Conservation (phyloP, 495 filamentous ascomycete genomes). For the Penicillium crystallinum region DNA sequence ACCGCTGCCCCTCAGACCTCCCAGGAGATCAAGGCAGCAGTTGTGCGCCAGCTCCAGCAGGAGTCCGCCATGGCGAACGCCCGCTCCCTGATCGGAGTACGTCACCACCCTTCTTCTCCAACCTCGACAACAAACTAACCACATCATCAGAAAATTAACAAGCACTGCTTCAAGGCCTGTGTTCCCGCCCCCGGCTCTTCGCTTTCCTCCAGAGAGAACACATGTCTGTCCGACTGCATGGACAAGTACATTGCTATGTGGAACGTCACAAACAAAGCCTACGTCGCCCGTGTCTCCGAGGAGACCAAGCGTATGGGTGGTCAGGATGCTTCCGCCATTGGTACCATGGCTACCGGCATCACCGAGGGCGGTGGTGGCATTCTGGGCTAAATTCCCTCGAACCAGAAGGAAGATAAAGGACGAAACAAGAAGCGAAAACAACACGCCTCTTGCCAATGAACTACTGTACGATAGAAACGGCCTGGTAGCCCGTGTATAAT, state of each 20-base stretch:
- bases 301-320: conserved; percentile 44
- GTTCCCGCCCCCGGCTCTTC: conserved; percentile 76
- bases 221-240: conserved; percentile 84
- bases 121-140: conserved; percentile 1
- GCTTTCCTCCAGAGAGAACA: conserved; percentile 64
- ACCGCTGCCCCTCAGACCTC: conserved; percentile 37
- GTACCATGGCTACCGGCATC: conserved; percentile 21
- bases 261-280: conserved; percentile 76
- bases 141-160: conserved; percentile 76
- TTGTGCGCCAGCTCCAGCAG: conserved; percentile 70
- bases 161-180: conserved; percentile 94
- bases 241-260: conserved; percentile 95
- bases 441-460: conserved; percentile 4
- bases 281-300: conserved; percentile 66
- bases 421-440: conserved; percentile 1
- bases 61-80: conserved; percentile 74
- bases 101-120: conserved; percentile 8
- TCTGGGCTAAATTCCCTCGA: conserved; percentile 6
- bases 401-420: neutral
- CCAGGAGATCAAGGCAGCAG: conserved; percentile 57
- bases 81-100: conserved; percentile 67
- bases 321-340: conserved; percentile 24
- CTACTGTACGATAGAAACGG: conserved; percentile 26
- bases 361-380: conserved; percentile 12
- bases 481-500: conserved; percentile 26